A percentile compares a stretch with the other conserved stretches of the same genome.
Conservation (phyloP, 2,329 filamentous ascomycete genomes). For the Fusarium nelsonii region DNA sequence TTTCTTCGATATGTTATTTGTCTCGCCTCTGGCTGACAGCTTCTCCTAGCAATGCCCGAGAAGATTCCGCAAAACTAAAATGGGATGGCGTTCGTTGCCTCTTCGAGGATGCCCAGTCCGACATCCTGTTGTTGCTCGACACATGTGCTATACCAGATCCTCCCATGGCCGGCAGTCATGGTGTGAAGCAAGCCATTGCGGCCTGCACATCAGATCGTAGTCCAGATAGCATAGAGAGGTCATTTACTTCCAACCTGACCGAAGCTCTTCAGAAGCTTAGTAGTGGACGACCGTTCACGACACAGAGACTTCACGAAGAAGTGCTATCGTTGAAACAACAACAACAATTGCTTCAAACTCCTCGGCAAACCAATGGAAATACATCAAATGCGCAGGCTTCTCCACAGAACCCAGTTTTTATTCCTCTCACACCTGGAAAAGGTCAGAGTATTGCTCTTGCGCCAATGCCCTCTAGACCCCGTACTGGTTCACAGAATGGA, state of each 20-base stretch:
- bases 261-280: constrained; percentile 68
- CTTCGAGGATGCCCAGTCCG: constrained; percentile 72
- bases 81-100: constrained; percentile 73
- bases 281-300: constrained; percentile 66
- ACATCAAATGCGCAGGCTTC: constrained; percentile 52
- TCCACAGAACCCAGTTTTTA: constrained; percentile 63
- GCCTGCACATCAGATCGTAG: constrained; percentile 67
- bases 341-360: constrained; percentile 58
- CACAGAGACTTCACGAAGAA: constrained; percentile 69
- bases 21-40: constrained; percentile 57
- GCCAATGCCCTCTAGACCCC: constrained; percentile 56
- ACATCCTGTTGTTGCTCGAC: constrained; percentile 72
- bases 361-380: constrained; percentile 61
- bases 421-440: constrained; percentile 67
- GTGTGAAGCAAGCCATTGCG: constrained; percentile 72
- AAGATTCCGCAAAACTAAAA: constrained; percentile 71
- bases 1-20: constrained; percentile 33
- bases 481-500: constrained; percentile 49
- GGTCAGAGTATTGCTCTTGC: constrained; percentile 66
- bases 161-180: constrained; percentile 63
- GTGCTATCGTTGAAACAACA: constrained; percentile 60
- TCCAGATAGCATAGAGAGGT: constrained; percentile 60
- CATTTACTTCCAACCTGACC: constrained; percentile 69
- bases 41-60: constrained; percentile 64
- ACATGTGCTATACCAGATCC: constrained; percentile 69